Base-by-base conservation (phyloP, 306 rosid genomes). In the Cucumis melo region DNA sequence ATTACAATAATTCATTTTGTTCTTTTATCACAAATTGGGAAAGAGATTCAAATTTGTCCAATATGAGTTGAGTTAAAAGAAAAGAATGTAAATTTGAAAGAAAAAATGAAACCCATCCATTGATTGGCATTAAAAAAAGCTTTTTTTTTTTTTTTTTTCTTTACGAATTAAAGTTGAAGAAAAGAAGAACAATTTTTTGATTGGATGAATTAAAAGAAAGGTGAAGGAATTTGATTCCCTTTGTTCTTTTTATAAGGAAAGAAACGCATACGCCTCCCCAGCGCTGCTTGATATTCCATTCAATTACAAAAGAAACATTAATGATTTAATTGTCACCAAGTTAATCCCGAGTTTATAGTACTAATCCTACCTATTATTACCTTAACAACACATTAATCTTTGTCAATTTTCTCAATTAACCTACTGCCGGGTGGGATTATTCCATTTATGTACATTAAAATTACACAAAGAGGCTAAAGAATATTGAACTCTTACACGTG, bases 401-500 rank as follows among this genome's bases (percentile, higher is more conserved):
- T 5, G 13, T 66, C 32, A 66, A n/a, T 39, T 68, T 67, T 36
- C 65, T 16, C 66, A 34, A 16, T 12, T n/a, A 64, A 64, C 71
- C 67, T 57, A 75, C 55, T 32, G 68, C 1, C 7, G 68, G 68
- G 68, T 32, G 36, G 36, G 36, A 32, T 75, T 38, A 14, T 57
- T 75, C 50, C 63, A 36, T 75, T 66, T 75, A 41, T 75, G 55
- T 60, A 75, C 67, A 58, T 13, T 23, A 8, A 57, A 56, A 48
- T 56, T 53, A 51, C 77, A 74, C 48, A n/a, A n/a, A 16, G 48
- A 74, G 20, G 32, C 8, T 20, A 68, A 65, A 57, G 34, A 82
- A 73, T 73, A 66, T n/a, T n/a, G 34, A 75, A 71, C 81, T 82
- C 76, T 46, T 38, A 46, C 83, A 46, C 87, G 85, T 80, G 80